These are phyloP conservation scores for Fusarium metavorans DNA, from an alignment of 2,329 filamentous ascomycete genomes.

Conservation along the genomic window DNA sequence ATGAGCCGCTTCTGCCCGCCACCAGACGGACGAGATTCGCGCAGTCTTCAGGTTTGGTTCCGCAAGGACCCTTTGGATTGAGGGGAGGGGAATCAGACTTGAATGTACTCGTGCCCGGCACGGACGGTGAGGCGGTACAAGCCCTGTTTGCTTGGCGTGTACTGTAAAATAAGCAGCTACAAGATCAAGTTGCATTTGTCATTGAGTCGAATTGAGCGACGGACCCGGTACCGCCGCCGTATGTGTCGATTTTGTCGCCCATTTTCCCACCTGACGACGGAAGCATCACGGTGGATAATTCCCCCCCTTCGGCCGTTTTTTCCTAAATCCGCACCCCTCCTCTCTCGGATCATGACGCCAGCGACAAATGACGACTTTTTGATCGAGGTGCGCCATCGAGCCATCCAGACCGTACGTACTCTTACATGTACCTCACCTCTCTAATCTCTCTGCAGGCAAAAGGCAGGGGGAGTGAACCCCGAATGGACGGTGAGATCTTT, in stretches of 20 bases:
- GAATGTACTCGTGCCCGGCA: neutral
- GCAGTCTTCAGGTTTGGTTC: slow-evolving; percentile 9
- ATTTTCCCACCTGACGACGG: slow-evolving; percentile 3
- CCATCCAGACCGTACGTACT: slow-evolving; percentile 2
- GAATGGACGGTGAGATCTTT: slow-evolving; percentile 2
- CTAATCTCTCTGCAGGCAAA: neutral
- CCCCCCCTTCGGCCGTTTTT: slow-evolving; percentile 16
- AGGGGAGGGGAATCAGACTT: neutral
- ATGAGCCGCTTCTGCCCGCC: slow-evolving; percentile 36
- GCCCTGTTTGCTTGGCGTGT: neutral
- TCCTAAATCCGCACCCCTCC: neutral
- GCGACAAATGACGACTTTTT: slow-evolving; percentile 18
- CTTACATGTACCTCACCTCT: neutral
- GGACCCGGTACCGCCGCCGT: slow-evolving; percentile 5
- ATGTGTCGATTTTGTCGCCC: neutral
- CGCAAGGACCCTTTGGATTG: slow-evolving; percentile 5
- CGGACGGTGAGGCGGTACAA: slow-evolving; percentile 1
- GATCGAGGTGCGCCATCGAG: slow-evolving; percentile 18
- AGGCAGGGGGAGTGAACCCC: neutral
- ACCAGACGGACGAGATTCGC: slow-evolving; percentile 23
- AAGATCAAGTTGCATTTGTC: slow-evolving; percentile 28
- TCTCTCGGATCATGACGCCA: slow-evolving; percentile 7
- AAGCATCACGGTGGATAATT: slow-evolving; percentile 9
- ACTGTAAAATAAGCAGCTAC: neutral
- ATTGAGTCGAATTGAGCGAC: slow-evolving; percentile 5